Base-by-base conservation (phyloP, 2,329 filamentous ascomycete species). In the Aspergillus amoenus region DNA sequence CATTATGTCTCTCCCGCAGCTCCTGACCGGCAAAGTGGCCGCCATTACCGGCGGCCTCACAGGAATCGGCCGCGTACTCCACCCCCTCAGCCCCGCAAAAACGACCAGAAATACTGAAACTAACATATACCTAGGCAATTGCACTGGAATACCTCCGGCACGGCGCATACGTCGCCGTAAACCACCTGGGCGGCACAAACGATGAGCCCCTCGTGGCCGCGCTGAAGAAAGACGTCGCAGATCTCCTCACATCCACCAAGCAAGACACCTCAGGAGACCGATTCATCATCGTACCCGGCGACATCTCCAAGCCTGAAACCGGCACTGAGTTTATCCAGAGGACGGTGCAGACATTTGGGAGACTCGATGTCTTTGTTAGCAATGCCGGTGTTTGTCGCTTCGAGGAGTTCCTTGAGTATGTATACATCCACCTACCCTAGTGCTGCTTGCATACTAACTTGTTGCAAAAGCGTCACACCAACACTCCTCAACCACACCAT, bases 311-410 rank as follows among this genome's bases (percentile, higher is more conserved):
- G 62, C 87, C 89, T 0, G 83, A 86, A 59, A 93, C 91, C 0
- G 90, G 89, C 8, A 77, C 81, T 43, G 77, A 82, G 27, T 82
- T 96, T 22, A 87, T 96, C 5, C 76, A 78, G 12, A 80, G 82
- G 62, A 87, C 88, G 0, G 87, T 93, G 1, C 72, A 82, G 57
- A 64, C 62, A 1, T 77, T 76, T 43, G 75, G 76, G 0, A 79
- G 85, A 4, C 76, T 92, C 34, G 88, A 91, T 74, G 79, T 96
- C 6, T 93, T 93, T 73, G 89, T 96, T 27, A 90, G 87, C 72
- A 96, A 96, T 77, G 92, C 92, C 4, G 92, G 92, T 6, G 84
- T 96, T 58, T 96, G 91, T 79, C 84, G 89, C 62, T 97, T 97
- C 75, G 88, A 88, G 57, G 90, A 95, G 64, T 95, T 97, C 69